Evolutionary conservation across 129 eudicot species (phyloP), one percentile per base, ranked within the genome.

Genomic region (Tanacetum coccineum): DNA sequence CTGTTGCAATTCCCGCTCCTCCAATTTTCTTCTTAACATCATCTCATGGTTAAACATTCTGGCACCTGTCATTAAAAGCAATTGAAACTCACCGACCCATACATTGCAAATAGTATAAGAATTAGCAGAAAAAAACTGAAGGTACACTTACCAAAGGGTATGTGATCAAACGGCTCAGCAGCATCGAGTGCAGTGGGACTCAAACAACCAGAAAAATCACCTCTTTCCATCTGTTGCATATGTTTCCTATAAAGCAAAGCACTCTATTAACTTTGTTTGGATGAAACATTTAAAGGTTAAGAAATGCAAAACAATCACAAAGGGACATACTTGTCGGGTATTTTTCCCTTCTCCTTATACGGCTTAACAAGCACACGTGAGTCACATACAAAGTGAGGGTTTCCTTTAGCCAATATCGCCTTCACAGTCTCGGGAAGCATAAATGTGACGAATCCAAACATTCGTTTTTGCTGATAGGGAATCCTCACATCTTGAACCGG

Each of bases 401-500:
- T 93, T 25, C 99, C 99, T 81, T 93, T 93, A n/a, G 96, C 95
- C 61, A 93, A 70, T 68, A 93, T 93, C 19, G 86, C 81, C 74
- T 89, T 93, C 63, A 93, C 99, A 14, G 99, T 93, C 52, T 93
- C 99, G 0, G 99, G 84, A 32, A 80, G 91, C 60, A 86, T 80
- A 74, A 93, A 93, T 4, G 99, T 93, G 20, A 93, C 99, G 65
- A 93, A 93, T 4, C 99, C 99, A 50, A 93, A 93, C 99, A 93
- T 93, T 15, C 99, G 83, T 76, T 93, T 93, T 81, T 93, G 99
- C 76, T 93, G 99, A 71, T 88, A 93, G 1, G 99, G 99, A 46
- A 93, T 93, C 79, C 99, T 84, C 72, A 93, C 99, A 79, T 93
- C 99, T 84, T 88, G 95, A 44, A 93, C 99, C 3, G 96, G 99